These are phyloP conservation scores for Lasiosphaeria ovina DNA, from an alignment of 495 filamentous ascomycete species.

Conservation along the genomic window DNA sequence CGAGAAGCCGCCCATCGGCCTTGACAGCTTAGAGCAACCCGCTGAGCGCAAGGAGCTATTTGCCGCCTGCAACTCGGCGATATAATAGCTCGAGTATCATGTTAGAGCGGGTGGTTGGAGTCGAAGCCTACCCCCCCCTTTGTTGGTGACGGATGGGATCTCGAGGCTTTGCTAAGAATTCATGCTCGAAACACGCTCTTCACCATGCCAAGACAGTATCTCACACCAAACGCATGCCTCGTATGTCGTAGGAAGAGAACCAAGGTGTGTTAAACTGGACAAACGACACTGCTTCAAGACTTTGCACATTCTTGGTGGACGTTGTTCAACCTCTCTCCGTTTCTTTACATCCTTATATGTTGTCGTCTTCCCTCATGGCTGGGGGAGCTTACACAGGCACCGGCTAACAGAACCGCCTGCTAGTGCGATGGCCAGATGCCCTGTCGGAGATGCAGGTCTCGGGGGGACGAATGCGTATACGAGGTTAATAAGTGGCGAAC, in stretches of 20 bases:
- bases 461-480: constrained; percentile 33
- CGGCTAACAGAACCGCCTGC: too few relatives aligned
- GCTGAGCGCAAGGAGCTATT: too few relatives aligned
- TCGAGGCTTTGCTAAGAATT: not conserved
- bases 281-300: not conserved
- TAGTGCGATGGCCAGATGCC: constrained; percentile 32
- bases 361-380: not conserved
- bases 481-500: constrained; percentile 36
- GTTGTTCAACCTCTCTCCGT: not conserved
- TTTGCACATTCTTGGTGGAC: not conserved
- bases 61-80: too few relatives aligned
- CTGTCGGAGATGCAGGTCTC: constrained; percentile 28
- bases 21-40: too few relatives aligned
- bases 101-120: too few relatives aligned
- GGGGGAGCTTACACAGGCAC: not conserved
- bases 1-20: too few relatives aligned
- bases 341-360: not conserved
- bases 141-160: not conserved
- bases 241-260: constrained; percentile 28
- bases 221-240: constrained; percentile 30
- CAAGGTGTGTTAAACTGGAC: constrained; percentile 3
- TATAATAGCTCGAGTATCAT: too few relatives aligned
- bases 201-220: constrained; percentile 31
- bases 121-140: not conserved
- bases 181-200: not conserved